These are phyloP conservation scores for Solanum sejunctum DNA, from an alignment of 257 asterid genomes.

Conservation along the genomic window DNA sequence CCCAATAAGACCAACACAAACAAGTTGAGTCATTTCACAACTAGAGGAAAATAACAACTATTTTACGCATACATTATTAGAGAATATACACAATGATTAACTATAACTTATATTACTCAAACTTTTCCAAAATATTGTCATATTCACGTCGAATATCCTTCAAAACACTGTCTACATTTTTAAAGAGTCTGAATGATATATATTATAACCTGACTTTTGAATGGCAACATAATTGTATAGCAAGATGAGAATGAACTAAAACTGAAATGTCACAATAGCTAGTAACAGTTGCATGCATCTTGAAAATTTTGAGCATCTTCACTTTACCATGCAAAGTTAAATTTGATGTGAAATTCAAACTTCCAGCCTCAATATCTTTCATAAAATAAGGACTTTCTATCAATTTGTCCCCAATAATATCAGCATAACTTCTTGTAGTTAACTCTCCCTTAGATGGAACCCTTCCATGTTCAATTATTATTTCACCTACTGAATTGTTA, in stretches of 20 bases:
- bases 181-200: not conserved
- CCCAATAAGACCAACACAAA: not conserved
- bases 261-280: constrained; percentile 4
- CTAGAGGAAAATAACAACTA: not conserved
- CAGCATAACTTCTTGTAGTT: constrained; percentile 1
- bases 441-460: constrained; percentile 9
- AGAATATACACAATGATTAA: not conserved
- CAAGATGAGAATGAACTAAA: not conserved
- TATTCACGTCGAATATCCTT: accelerated
- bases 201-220: constrained; percentile 1
- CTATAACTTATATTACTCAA: not conserved
- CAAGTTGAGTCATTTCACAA: not conserved
- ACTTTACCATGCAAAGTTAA: constrained; percentile 11
- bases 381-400: not conserved
- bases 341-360: constrained; percentile 4
- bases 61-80: not conserved
- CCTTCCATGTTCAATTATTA: constrained; percentile 4
- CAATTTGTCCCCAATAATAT: constrained; percentile 4
- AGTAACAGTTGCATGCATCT: constrained; percentile 6
- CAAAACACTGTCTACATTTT: not conserved
- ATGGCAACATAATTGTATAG: not conserved
- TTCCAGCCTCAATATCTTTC: constrained; percentile 3
- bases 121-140: not conserved
- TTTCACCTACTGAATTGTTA: not conserved
- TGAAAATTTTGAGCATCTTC: not conserved